Evolutionary conservation across 1,284 basidiomycete genomes (phyloP).

Genomic region (Ustilago nuda): DNA sequence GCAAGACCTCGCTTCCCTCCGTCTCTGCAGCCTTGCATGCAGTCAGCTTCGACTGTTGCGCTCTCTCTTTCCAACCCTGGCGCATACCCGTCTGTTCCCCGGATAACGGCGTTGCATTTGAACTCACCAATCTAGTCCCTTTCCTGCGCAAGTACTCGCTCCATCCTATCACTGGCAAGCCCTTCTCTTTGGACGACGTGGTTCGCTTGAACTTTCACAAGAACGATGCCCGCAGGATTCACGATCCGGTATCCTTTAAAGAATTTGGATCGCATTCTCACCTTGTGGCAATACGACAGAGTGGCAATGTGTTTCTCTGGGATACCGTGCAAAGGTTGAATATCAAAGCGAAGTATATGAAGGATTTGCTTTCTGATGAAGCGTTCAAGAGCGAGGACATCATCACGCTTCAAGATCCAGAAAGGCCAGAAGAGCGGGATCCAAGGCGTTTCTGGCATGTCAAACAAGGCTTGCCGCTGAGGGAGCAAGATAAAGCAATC

Average conservation of each 20-base stretch:
- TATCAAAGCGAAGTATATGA: slow-evolving; percentile 78
- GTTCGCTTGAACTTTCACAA: slow-evolving; percentile 87
- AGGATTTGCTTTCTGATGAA: slow-evolving; percentile 84
- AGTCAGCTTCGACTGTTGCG: slow-evolving; percentile 31
- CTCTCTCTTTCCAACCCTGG: slow-evolving; percentile 77
- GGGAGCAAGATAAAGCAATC: slow-evolving; percentile 55
- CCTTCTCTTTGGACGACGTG: slow-evolving; percentile 81
- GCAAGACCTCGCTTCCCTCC: slow-evolving; percentile 18
- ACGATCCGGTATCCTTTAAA: slow-evolving; percentile 71
- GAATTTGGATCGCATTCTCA: slow-evolving; percentile 73
- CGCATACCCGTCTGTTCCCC: slow-evolving; percentile 87
- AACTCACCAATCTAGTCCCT: slow-evolving; percentile 80
- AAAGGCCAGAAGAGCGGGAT: slow-evolving; percentile 55
- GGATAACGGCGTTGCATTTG: slow-evolving; percentile 72
- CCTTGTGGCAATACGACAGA: slow-evolving; percentile 69
- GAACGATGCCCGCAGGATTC: slow-evolving; percentile 59
- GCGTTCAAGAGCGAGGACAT: slow-evolving; percentile 87
- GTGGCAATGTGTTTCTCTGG: slow-evolving; percentile 87
- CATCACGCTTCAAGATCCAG: slow-evolving; percentile 78
- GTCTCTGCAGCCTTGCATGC: not conserved
- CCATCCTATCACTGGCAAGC: slow-evolving; percentile 92
- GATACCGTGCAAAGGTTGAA: slow-evolving; percentile 77
- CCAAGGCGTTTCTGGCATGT: slow-evolving; percentile 60
- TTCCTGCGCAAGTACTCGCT: slow-evolving; percentile 78
- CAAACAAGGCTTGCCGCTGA: slow-evolving; percentile 60